These are phyloP conservation scores for Aspergillus sp. DNA, from an alignment of 2,329 filamentous ascomycete species.

Conservation along the genomic window DNA sequence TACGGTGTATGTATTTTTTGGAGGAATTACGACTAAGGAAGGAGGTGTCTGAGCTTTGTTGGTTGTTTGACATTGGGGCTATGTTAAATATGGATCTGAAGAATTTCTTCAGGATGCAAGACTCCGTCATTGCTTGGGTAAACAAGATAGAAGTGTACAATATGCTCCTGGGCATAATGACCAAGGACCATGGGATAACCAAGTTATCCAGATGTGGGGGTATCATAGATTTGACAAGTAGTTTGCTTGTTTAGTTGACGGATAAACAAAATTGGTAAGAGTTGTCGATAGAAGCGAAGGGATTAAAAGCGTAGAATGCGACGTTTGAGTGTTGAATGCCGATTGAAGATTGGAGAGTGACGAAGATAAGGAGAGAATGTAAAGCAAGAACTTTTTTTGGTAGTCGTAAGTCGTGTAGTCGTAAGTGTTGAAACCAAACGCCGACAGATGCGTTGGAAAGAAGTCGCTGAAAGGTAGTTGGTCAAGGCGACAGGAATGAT, in stretches of 20 bases:
- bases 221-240: conserved; percentile 2
- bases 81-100: background rate
- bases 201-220: background rate
- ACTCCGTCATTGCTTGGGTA: background rate
- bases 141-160: background rate
- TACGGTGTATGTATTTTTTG: too few relatives aligned
- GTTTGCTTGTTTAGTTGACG: background rate
- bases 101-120: background rate
- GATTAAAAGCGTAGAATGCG: conserved; percentile 8
- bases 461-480: background rate
- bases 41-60: background rate
- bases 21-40: background rate
- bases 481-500: conserved; percentile 1
- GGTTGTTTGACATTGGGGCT: background rate
- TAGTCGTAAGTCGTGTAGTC: conserved; percentile 23
- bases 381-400: conserved; percentile 28
- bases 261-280: background rate
- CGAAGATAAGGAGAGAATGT: conserved; percentile 9
- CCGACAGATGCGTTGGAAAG: conserved; percentile 2
- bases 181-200: background rate
- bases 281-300: background rate
- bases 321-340: background rate
- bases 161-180: background rate
- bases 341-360: background rate
- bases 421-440: conserved; percentile 13